Base-by-base conservation (phyloP, 2,329 filamentous ascomycete species). In the Aspergillus neoniger region DNA sequence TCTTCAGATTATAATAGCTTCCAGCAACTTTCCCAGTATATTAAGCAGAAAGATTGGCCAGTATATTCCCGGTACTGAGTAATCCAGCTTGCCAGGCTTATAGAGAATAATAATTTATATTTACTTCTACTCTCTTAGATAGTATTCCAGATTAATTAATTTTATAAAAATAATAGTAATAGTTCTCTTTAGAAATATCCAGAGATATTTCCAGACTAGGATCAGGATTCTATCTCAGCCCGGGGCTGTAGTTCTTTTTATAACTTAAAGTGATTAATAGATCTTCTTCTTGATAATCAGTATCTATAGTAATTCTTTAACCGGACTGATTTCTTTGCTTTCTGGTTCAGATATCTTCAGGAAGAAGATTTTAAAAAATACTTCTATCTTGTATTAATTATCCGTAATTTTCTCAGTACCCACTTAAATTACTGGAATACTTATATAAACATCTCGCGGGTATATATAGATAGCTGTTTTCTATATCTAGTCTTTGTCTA, bases 21-120 rank as follows among this genome's bases (percentile, higher is more conserved):
- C 63, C 1, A 70, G 59, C 2, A 69, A 9, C 52, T 68, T 70
- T 2, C 66, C 64, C 4, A 70, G 64, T 38, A 64, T 70, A 21
- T 66, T 66, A 0, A 73, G 64, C 0, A 67, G 64, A 32, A 65
- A 72, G 49, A 73, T 73, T n/a, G 62, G 70, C 7, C 63, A 59
- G 38, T 71, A 72, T 10, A 65, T 65, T 44, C 66, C 62, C 0
- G 66, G 61, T 1, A 65, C 28, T 19, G 58, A 59, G 55, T 74
- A 74, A 54, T 73, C 64, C 17, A 51, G 61, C 48, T 72, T 71
- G 5, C 62, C 60, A 4, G 65, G 69, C 41, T 72, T 73, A n/a
- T 65, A 53, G 23, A 71, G 55, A 1, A 69, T 62, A 4, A 70
- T 49, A 36, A 71, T 70, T 14, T 59, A 60, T 19, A 60, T 64